Base-by-base conservation (phyloP, 2,329 filamentous ascomycete species). In the Magnaporthiopsis incrustans region DNA sequence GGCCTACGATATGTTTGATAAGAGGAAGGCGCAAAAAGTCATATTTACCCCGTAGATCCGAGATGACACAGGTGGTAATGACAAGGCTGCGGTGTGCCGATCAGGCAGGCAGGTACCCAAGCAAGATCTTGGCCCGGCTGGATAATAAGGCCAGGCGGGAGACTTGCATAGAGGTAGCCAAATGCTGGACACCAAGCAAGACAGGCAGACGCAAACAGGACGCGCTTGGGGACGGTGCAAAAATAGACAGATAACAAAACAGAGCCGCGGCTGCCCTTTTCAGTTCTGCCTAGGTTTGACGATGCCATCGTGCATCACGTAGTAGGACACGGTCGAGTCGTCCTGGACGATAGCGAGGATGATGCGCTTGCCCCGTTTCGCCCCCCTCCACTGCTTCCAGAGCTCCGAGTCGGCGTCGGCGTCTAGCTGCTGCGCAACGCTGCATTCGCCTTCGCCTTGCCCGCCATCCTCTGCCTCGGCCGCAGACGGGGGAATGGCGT, bases 261-360 rank as follows among this genome's bases (percentile, higher is more conserved):
- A n/a, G 22, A 10, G 6, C 2, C 18, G 44, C 44, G 15, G 11
- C 4, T n/a, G 6, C 14, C 44, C 4, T 50, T 6, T 18, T 82
- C 77, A 94, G 73, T 95, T 95, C 74, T 94, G 91, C 65, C 91
- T 82, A 30, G 91, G 91, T 78, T 94, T 95, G 63, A 94, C 89
- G 67, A 93, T 86, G n/a, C 90, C 91, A 74, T 94, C 90, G 70
- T 94, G 90, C 73, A 94, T 85, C 67, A 93, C 82, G 72, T 95
- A 95, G 76, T 94, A 95, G 57, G 91, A 89, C 25, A 95, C 82
- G 0, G 91, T 94, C 68, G 90, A 93, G 75, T 95, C 91, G 70
- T 89, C 86, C 72, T 92, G 88, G 60, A 92, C 78, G 3, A 88
- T 89, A 22, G 89, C 90, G 62, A 95, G 78, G n/a, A 94, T 72